A percentile compares a stretch with the other conserved stretches of the same genome.
phyloP scores from a whole-genome alignment of 1,284 basidiomycete genomes.

The Irpex sp. region DNA sequence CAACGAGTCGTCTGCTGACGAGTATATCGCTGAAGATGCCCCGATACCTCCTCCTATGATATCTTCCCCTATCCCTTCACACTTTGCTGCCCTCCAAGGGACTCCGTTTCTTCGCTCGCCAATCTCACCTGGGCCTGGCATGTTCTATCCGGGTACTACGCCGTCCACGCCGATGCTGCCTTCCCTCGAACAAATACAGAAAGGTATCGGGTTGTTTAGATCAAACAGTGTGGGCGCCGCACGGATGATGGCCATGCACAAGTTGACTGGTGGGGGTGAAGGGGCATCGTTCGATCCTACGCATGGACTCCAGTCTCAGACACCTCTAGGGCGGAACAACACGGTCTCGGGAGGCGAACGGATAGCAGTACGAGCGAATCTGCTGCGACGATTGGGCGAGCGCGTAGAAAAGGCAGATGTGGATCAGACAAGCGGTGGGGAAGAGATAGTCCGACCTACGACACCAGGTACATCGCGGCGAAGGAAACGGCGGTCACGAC shows the following conservation, averaged over 20 bases:
- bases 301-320: conserved; percentile 31
- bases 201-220: conserved; percentile 54
- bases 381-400: conserved; percentile 61
- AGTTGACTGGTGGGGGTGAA: conserved; percentile 64
- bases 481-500: conserved; percentile 54
- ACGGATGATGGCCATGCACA: conserved; percentile 69
- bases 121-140: conserved; percentile 50
- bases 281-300: conserved; percentile 48
- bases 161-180: conserved; percentile 62
- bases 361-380: conserved; percentile 59
- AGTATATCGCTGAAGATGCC: conserved; percentile 40
- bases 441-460: conserved; percentile 49
- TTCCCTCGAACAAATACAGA: conserved; percentile 63
- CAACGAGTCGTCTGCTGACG: conserved; percentile 68
- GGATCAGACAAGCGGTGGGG: conserved; percentile 58
- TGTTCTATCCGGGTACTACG: conserved; percentile 59
- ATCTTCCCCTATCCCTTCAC: conserved; percentile 58
- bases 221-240: conserved; percentile 72
- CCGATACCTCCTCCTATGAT: conserved; percentile 49
- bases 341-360: conserved; percentile 77
- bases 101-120: conserved; percentile 43
- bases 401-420: conserved; percentile 61
- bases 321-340: conserved; percentile 66
- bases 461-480: conserved; percentile 36
- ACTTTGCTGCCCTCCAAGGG: conserved; percentile 47